phyloP scores from a whole-genome alignment of 2,329 filamentous ascomycete genomes.

The Diaporthe capsici region DNA sequence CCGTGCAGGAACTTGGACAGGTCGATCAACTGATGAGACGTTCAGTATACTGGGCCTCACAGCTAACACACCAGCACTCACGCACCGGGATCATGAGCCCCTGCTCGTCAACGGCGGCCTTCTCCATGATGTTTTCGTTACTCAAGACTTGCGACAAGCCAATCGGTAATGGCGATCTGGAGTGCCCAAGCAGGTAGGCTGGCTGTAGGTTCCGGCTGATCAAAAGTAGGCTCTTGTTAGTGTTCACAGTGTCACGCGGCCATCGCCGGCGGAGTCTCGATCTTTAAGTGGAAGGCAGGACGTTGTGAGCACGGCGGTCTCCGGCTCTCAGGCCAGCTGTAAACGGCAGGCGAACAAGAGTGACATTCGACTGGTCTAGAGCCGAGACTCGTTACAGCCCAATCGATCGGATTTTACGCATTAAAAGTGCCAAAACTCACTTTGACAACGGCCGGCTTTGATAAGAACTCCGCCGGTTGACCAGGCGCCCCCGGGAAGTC shows the following conservation, averaged over 20 bases:
- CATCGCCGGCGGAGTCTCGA: conserved; percentile 3
- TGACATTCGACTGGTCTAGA: conserved; percentile 7
- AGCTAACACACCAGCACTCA: conserved; percentile 34
- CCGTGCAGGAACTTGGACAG: conserved; percentile 81
- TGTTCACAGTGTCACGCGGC: conserved; percentile 9
- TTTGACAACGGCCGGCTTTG: conserved; percentile 2
- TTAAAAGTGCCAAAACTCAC: conserved; percentile 17
- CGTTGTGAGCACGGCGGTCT: conserved; percentile 17
- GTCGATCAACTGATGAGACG: conserved; percentile 76
- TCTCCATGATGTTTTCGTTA: conserved; percentile 49
- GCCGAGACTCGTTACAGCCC: conserved; percentile 21
- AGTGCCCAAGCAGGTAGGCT: not conserved
- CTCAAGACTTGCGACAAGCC: not conserved
- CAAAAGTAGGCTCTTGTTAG: not conserved
- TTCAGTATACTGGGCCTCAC: conserved; percentile 1
- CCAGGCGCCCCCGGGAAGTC: conserved; percentile 3
- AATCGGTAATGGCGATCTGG: not conserved
- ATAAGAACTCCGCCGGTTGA: conserved; percentile 25
- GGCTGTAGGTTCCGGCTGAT: not conserved
- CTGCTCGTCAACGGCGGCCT: conserved; percentile 49
- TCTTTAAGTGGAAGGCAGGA: conserved; percentile 21
- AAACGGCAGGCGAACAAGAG: conserved; percentile 31
- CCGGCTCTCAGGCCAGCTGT: conserved; percentile 5
- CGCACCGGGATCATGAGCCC: conserved; percentile 51
- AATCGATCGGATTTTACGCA: conserved; percentile 23